Evolutionary conservation across 306 rosid species (phyloP).

Genomic region (Trifolium repens): DNA sequence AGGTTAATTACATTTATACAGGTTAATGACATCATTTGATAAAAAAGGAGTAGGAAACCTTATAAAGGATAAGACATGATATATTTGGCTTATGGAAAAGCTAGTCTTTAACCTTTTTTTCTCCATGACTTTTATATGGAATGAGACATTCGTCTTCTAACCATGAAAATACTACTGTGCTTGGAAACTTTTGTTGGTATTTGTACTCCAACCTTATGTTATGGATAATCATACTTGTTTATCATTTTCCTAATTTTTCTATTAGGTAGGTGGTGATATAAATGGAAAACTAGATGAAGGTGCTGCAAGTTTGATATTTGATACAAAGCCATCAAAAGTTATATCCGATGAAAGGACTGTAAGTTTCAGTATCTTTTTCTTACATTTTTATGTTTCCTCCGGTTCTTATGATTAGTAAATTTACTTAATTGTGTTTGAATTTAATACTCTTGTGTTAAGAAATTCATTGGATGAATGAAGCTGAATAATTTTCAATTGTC

Average conservation of each 20-base stretch:
- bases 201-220: slow-evolving; percentile 32
- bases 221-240: neutral
- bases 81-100: neutral
- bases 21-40: slow-evolving; percentile 30
- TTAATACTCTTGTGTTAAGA: slow-evolving; percentile 22
- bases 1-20: neutral
- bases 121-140: slow-evolving; percentile 11
- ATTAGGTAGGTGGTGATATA: slow-evolving; percentile 77
- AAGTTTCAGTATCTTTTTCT: slow-evolving; percentile 50
- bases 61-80: neutral
- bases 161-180: neutral
- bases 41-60: slow-evolving; percentile 14
- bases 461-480: slow-evolving; percentile 33
- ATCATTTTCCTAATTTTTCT: slow-evolving; percentile 41
- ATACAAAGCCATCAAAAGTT: slow-evolving; percentile 94
- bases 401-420: slow-evolving; percentile 14
- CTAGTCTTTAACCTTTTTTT: slow-evolving; percentile 4
- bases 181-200: slow-evolving; percentile 7
- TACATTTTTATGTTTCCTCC: slow-evolving; percentile 27
- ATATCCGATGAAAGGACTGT: slow-evolving; percentile 82
- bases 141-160: slow-evolving; percentile 1
- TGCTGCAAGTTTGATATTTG: slow-evolving; percentile 81
- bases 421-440: slow-evolving; percentile 16
- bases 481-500: slow-evolving; percentile 8
- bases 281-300: slow-evolving; percentile 89